These are phyloP conservation scores for Nymphaea thermarum DNA, from an alignment of 164 flowering plant species.

Conservation along the genomic window DNA sequence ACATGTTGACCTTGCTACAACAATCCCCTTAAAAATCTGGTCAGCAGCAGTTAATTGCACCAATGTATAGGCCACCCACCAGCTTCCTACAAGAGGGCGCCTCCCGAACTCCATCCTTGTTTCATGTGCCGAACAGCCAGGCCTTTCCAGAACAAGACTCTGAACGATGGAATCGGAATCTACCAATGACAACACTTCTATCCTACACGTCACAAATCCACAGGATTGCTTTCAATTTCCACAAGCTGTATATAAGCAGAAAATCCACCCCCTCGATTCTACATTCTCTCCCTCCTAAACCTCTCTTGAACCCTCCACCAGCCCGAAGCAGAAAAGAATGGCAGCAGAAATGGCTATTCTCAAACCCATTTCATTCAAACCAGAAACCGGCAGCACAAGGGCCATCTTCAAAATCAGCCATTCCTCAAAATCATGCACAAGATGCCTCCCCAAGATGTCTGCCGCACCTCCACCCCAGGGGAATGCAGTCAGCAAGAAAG, in stretches of 20 bases:
- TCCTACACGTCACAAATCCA: neutral
- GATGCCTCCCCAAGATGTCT: conserved; percentile 30
- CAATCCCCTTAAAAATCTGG: too few species aligned
- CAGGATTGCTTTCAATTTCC: too few species aligned
- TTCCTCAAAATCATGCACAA: neutral
- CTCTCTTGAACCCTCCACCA: neutral
- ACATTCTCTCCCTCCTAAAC: neutral
- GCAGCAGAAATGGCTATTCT: conserved; percentile 68
- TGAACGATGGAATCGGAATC: neutral
- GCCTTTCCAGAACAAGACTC: neutral
- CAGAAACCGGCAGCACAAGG: conserved; percentile 7
- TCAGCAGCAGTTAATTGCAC: too few species aligned
- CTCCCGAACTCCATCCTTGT: too few species aligned
- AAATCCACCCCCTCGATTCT: too few species aligned
- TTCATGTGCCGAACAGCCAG: too few species aligned
- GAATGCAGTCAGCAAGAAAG: conserved; percentile 28
- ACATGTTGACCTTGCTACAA: too few species aligned
- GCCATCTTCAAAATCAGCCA: conserved; percentile 5
- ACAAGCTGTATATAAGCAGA: too few species aligned
- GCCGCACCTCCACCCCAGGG: conserved; percentile 5
- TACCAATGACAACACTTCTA: neutral
- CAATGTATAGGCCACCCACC: too few species aligned
- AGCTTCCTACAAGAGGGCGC: too few species aligned
- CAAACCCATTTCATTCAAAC: conserved; percentile 47
- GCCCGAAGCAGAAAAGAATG: conserved; percentile 17